phyloP scores from a whole-genome alignment of 1,284 basidiomycete species.

The Lignosus rhinocerotis region DNA sequence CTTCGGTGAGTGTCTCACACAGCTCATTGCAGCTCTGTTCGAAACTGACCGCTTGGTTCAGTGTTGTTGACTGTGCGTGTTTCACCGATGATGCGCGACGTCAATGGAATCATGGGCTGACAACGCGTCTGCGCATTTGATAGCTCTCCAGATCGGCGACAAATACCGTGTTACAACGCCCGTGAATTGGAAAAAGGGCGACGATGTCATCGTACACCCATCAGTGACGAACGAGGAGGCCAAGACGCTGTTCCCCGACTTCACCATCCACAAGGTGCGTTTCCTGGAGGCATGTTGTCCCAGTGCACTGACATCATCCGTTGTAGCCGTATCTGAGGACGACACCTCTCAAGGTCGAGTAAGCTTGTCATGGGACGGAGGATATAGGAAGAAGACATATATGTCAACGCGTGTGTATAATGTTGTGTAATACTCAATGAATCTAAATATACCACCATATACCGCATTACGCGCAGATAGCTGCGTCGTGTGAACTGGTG shows the following conservation, averaged over 20 bases:
- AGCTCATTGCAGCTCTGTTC: background rate
- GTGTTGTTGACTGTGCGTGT: conserved; percentile 65
- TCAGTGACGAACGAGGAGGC: conserved; percentile 86
- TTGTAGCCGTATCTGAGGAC: conserved; percentile 75
- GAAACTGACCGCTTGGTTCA: conserved; percentile 21
- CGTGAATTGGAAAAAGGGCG: conserved; percentile 93
- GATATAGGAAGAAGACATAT: conserved; percentile 14
- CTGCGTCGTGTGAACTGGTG: no score
- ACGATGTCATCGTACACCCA: conserved; percentile 96
- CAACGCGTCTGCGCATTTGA: conserved; percentile 2
- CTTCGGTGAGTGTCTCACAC: conserved; percentile 55
- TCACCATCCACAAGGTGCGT: conserved; percentile 66
- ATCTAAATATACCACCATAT: background rate
- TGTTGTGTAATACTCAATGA: background rate
- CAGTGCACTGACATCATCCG: conserved; percentile 1
- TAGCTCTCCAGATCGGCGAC: conserved; percentile 90
- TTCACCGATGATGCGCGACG: background rate
- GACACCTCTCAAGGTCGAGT: conserved; percentile 59
- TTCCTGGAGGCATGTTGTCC: background rate
- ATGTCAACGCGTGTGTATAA: conserved; percentile 14
- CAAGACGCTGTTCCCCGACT: conserved; percentile 81
- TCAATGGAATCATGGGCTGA: background rate
- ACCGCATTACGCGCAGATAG: background rate
- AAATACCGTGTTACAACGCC: conserved; percentile 85
- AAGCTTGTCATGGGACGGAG: conserved; percentile 14